Conservation (phyloP, 352 stramenopile species). For the Phytophthora fragariaefolia region DNA sequence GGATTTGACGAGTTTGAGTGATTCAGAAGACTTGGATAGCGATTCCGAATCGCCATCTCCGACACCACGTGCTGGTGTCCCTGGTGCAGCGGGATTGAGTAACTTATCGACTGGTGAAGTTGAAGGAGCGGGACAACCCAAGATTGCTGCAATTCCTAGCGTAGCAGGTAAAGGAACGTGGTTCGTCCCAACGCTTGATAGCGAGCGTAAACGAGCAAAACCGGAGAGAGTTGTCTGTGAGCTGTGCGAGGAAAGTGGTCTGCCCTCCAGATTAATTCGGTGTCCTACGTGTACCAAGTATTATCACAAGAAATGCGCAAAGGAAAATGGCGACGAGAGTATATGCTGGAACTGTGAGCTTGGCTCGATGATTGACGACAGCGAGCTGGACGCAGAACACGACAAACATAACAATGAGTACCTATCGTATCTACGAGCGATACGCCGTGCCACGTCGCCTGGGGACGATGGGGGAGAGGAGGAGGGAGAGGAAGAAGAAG, state of each 20-base stretch:
- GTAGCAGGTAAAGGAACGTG: slow-evolving; percentile 23
- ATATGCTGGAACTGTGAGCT: slow-evolving; percentile 82
- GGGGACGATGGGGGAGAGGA: slow-evolving; percentile 15
- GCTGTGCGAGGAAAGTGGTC: slow-evolving; percentile 58
- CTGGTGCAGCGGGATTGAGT: not conserved
- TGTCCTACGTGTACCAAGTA: slow-evolving; percentile 66
- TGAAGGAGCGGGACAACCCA: not conserved
- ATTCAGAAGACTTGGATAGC: slow-evolving; percentile 45
- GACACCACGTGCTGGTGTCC: slow-evolving; percentile 11
- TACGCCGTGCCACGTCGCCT: slow-evolving; percentile 38
- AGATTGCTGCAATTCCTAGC: not conserved
- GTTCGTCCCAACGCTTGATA: slow-evolving; percentile 27
- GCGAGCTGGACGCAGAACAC: slow-evolving; percentile 62
- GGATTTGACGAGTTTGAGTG: slow-evolving; percentile 66
- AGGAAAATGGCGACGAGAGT: slow-evolving; percentile 71
- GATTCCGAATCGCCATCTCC: slow-evolving; percentile 34
- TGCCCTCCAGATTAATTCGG: slow-evolving; percentile 43
- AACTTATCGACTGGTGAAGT: not conserved
- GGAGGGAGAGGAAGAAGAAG: slow-evolving; percentile 1
- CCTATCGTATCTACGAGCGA: slow-evolving; percentile 53
- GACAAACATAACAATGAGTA: slow-evolving; percentile 51
- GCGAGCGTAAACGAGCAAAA: slow-evolving; percentile 33
- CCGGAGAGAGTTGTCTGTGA: slow-evolving; percentile 57
- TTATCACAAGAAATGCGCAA: slow-evolving; percentile 76
- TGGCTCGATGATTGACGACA: slow-evolving; percentile 80